A percentile compares a stretch with the other conserved stretches of the same genome.
phyloP scores from a whole-genome alignment of 495 filamentous ascomycete species.

The Aspergillus ellipticus region DNA sequence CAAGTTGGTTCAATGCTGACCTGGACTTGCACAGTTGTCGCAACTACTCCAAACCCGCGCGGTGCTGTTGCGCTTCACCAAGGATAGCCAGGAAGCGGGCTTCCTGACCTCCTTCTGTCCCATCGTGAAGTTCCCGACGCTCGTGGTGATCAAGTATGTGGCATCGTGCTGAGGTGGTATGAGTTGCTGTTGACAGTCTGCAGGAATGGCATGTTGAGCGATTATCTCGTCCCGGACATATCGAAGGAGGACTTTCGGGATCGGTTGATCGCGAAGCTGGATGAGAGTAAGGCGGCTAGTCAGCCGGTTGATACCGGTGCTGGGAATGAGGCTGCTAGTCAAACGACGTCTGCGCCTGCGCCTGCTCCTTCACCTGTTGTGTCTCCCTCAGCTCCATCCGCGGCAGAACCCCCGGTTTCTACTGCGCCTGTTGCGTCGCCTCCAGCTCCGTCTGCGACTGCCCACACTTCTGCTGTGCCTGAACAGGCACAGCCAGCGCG shows the following conservation, averaged over 20 bases:
- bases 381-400: constrained; percentile 11
- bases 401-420: constrained; percentile 1
- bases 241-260: constrained; percentile 57
- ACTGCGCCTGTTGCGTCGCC: no score
- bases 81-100: constrained; percentile 71
- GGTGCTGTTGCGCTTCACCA: constrained; percentile 63
- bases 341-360: neutral
- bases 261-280: constrained; percentile 43
- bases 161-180: neutral
- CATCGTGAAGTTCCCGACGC: constrained; percentile 64
- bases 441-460: no score
- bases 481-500: no score
- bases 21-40: constrained; percentile 31
- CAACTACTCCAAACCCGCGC: constrained; percentile 52
- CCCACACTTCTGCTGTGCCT: no score
- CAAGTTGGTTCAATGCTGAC: neutral
- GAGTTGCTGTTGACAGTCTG: constrained; percentile 3
- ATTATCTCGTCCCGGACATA: constrained; percentile 59
- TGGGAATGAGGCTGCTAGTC: neutral
- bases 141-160: constrained; percentile 71
- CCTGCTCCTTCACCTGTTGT: constrained; percentile 13
- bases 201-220: constrained; percentile 59
- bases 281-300: constrained; percentile 5
- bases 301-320: no score
- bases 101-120: constrained; percentile 80